These are phyloP conservation scores for Yamadazyma dushanensis DNA, from an alignment of 1,139 yeast genomes.

Conservation along the genomic window DNA sequence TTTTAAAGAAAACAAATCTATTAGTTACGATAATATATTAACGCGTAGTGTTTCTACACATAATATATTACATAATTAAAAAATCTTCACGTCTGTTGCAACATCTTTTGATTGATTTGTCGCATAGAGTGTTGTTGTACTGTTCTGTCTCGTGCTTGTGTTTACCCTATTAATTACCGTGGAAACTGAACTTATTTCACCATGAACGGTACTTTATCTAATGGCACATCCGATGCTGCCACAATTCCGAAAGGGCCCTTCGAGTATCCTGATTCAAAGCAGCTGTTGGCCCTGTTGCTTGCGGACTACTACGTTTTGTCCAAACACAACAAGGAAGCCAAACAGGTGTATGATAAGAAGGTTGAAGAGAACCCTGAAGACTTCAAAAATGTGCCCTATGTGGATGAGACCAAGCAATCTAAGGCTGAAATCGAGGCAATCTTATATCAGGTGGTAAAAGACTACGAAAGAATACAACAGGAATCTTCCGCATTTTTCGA, in stretches of 20 bases:
- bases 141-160: too few species aligned
- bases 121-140: too few species aligned
- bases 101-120: too few species aligned
- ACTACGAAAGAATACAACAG: slow-evolving; percentile 25
- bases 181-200: not conserved
- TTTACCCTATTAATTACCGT: too few species aligned
- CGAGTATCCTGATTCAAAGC: slow-evolving; percentile 29
- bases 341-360: slow-evolving; percentile 4
- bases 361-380: slow-evolving; percentile 6
- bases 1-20: slow-evolving; percentile 2
- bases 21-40: too few species aligned
- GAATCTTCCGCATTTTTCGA: slow-evolving; percentile 27
- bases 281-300: slow-evolving; percentile 32
- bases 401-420: slow-evolving; percentile 23
- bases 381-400: slow-evolving; percentile 11
- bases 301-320: slow-evolving; percentile 31
- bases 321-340: slow-evolving; percentile 12
- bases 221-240: slow-evolving; percentile 1
- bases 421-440: slow-evolving; percentile 31
- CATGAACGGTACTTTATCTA: slow-evolving; percentile 5
- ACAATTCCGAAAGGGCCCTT: not conserved
- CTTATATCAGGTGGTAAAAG: slow-evolving; percentile 29
- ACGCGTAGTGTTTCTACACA: slow-evolving; percentile 4
- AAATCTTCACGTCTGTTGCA: too few species aligned
- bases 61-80: not conserved